These are phyloP conservation scores for Cantharellus cinnabarinus DNA, from an alignment of 768 basidiomycete genomes.

Conservation along the genomic window DNA sequence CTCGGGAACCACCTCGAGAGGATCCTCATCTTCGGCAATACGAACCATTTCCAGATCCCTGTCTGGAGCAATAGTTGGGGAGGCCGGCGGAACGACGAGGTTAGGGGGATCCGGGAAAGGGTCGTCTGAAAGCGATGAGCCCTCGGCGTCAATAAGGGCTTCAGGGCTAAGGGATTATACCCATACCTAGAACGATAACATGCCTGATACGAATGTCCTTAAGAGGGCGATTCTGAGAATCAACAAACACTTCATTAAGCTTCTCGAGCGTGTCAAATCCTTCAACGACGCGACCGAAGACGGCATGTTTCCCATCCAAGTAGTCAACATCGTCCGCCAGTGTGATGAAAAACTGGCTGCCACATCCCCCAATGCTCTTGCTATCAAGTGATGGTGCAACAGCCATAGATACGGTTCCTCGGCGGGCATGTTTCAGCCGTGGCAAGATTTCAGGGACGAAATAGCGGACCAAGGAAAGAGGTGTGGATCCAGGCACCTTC, in stretches of 20 bases:
- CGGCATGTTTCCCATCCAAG: slow-evolving; percentile 82
- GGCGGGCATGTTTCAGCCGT: slow-evolving; percentile 59
- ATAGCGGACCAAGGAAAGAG: slow-evolving; percentile 39
- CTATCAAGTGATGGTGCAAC: slow-evolving; percentile 63
- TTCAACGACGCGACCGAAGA: slow-evolving; percentile 92
- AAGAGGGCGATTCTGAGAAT: slow-evolving; percentile 73
- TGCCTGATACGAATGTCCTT: slow-evolving; percentile 91
- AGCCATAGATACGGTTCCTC: slow-evolving; percentile 95
- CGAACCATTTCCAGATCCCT: slow-evolving; percentile 42
- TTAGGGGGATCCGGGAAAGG: slow-evolving; percentile 80
- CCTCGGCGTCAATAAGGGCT: background rate
- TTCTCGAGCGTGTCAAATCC: slow-evolving; percentile 81
- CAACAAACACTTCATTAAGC: slow-evolving; percentile 78
- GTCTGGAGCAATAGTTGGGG: slow-evolving; percentile 68
- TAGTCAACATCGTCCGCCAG: slow-evolving; percentile 82
- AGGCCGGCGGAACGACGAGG: slow-evolving; percentile 46
- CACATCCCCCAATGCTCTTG: slow-evolving; percentile 50
- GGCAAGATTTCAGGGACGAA: slow-evolving; percentile 70
- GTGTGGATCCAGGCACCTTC: slow-evolving; percentile 13
- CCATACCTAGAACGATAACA: slow-evolving; percentile 78
- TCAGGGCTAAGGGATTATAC: background rate
- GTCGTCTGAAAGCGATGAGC: slow-evolving; percentile 41
- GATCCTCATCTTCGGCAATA: slow-evolving; percentile 90
- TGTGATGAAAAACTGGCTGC: slow-evolving; percentile 94
- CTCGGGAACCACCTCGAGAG: slow-evolving; percentile 57